Base-by-base conservation (phyloP, 2,329 filamentous ascomycete genomes). In the Diaporthe citrichinensis region DNA sequence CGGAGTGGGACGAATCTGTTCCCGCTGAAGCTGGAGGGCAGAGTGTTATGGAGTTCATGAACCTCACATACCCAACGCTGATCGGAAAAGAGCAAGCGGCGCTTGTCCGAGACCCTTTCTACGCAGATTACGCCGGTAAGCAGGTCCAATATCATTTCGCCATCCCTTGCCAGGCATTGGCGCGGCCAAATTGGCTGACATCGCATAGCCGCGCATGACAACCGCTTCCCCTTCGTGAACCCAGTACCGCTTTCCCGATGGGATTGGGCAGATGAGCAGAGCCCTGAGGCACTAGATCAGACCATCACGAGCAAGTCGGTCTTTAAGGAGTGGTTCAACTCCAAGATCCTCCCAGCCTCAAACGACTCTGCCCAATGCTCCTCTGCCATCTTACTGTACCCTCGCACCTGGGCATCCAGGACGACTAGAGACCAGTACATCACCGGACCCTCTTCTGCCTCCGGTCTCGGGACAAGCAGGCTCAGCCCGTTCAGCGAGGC, bases 241-340 rank as follows among this genome's bases (percentile, higher is more conserved):
- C 58, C 58, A 61, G 58, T 61, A 12, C 12, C 36, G 1, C 7
- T 41, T 20, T 39, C 58, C 23, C 12, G 36, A 14, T 61, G 58
- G 58, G 34, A 17, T 25, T 61, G 58, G 58, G 58, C 58, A 9
- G 34, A 61, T 7, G 5, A 41, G 3, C 58, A 39, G 23, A 23
- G 58, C 3, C 5, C 58, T 17, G 34, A 61, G 14, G 58, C 23
- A n/a, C 36, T 61, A 1, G 10, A 3, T 23, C 36, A 61, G 1
- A 23, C 34, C 58, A 20, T 25, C 23, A 4, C n/a, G 58, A 61
- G 58, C 23, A 41, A 61, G 58, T 25, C 23, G 1, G 58, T 41
- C 36, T 61, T 61, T 12, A 20, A 61, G 14, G 36, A 61, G 58
- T 61, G 58, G 58, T 61, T 41, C 36, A 61, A 61, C 58, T 41